Evolutionary conservation across 139 green algal genomes (phyloP), one percentile per base, ranked within the genome.

Genomic region (Asterochloris erici): DNA sequence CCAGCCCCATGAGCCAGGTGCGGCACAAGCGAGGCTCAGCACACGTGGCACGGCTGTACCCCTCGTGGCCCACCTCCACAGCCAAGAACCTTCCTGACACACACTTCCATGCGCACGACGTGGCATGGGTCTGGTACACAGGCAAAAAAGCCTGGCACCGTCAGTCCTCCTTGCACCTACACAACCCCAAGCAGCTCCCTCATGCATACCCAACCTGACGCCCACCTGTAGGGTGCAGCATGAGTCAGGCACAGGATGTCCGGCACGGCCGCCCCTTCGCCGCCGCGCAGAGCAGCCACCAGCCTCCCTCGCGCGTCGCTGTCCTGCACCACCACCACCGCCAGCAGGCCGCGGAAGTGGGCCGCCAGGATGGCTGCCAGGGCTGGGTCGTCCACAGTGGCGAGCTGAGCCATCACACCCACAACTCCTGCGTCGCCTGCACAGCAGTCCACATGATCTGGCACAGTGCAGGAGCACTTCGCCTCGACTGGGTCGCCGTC

Each of bases 381-480:
- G 14, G 47, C 68, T 23, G 74, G 69, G 82, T 95, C 86, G 12
- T 91, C 84, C 13, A 94, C 86, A 16, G 91, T 92, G 26, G 74
- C 89, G 75, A 95, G 86, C 82, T 92, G 87, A 11, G 91, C 92
- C 26, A 94, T 73, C 68, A 93, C 90, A 54, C 92, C 86, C 76
- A 95, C 86, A 68, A 94, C 74, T n/a, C 86, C 85, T 15, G 78
- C 29, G 23, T 83, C 77, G 23, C 24, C 83, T 73, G 38, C 13
- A 62, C 29, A 38, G 84, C 66, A 10, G 78, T 29, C n/a, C 85
- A 28, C 19, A 92, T 60, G 64, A 71, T 81, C 77, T 88, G 66
- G 28, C 62, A 73, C 74, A n/a, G 17, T 63, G 27, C 68, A 61
- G 85, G 47, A n/a, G 75, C 71, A 11, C 21, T 71, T 23, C 2